Percentiles rank a stretch among this genome's conserved stretches.
phyloP scores from a whole-genome alignment of 129 eudicot genomes.

The Lactuca saligna region DNA sequence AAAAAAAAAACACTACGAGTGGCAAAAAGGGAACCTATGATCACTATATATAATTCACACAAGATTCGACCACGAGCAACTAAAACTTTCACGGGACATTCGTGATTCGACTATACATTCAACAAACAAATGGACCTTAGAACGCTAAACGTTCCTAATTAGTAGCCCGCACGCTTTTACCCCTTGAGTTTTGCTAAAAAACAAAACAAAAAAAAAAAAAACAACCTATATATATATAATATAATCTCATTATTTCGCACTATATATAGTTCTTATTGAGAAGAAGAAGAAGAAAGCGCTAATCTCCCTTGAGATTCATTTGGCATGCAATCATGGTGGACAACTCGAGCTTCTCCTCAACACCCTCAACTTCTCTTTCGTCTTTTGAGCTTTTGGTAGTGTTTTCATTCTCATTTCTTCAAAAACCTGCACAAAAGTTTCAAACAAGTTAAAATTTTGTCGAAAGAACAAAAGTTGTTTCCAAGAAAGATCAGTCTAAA shows the following conservation, averaged over 20 bases:
- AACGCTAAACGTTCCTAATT: not conserved
- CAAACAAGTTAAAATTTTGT: no score
- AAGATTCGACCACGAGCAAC: not conserved
- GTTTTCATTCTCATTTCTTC: slow-evolving; percentile 53
- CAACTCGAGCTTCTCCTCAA: slow-evolving; percentile 66
- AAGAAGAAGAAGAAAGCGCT: slow-evolving; percentile 3
- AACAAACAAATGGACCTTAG: slow-evolving; percentile 10
- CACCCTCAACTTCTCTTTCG: slow-evolving; percentile 35
- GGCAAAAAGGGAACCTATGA: slow-evolving; percentile 1
- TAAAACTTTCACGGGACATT: slow-evolving; percentile 5
- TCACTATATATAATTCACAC: slow-evolving; percentile 34
- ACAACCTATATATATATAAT: slow-evolving; percentile 18
- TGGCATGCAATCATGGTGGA: slow-evolving; percentile 24
- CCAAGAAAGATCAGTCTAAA: not conserved
- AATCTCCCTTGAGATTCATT: not conserved
- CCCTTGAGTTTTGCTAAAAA: not conserved
- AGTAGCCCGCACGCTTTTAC: not conserved
- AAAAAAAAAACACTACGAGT: not conserved
- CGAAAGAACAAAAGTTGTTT: not conserved
- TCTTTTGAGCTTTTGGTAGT: slow-evolving; percentile 39
- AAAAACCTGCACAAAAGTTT: slow-evolving; percentile 40
- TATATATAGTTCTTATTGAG: slow-evolving; percentile 13
- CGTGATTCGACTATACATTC: slow-evolving; percentile 28
- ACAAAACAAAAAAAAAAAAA: not conserved
- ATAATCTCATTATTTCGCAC: slow-evolving; percentile 27